These are phyloP conservation scores for Homolaphlyctis polyrhiza DNA, from an alignment of 371 early-diverging fungal species.

Conservation along the genomic window DNA sequence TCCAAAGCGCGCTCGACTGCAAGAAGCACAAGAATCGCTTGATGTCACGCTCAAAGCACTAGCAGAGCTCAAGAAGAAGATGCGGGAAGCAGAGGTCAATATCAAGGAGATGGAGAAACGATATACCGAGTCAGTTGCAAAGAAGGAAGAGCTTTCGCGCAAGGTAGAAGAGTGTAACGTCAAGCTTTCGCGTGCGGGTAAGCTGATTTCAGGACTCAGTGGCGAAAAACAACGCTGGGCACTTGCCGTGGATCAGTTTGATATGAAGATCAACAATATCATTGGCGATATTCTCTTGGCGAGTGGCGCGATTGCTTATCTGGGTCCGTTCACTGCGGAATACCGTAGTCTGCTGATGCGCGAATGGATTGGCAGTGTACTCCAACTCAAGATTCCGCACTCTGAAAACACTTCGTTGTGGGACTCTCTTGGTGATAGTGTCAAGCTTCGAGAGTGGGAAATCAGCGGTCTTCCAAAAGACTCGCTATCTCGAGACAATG, in stretches of 20 bases:
- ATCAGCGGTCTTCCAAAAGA: conserved; percentile 50
- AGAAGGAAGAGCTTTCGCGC: conserved; percentile 54
- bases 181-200: conserved; percentile 52
- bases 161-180: conserved; percentile 60
- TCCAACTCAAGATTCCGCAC: conserved; percentile 47
- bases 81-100: conserved; percentile 50
- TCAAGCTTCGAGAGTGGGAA: conserved; percentile 50
- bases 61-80: conserved; percentile 48
- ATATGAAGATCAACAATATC: conserved; percentile 43
- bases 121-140: conserved; percentile 52
- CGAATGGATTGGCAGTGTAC: conserved; percentile 42
- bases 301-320: conserved; percentile 47
- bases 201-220: conserved; percentile 50
- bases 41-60: conserved; percentile 46
- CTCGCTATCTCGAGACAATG: conserved; percentile 49
- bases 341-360: conserved; percentile 38
- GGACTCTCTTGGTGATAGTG: conserved; percentile 51
- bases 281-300: conserved; percentile 52
- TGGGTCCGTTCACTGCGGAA: conserved; percentile 52
- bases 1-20: conserved; percentile 48
- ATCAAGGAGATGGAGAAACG: conserved; percentile 59
- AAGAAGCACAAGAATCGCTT: conserved; percentile 51
- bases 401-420: conserved; percentile 43
- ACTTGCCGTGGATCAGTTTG: conserved; percentile 43
- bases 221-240: conserved; percentile 56